Evolutionary conservation across 495 filamentous ascomycete genomes (phyloP).

Genomic region (Neurospora intermedia): DNA sequence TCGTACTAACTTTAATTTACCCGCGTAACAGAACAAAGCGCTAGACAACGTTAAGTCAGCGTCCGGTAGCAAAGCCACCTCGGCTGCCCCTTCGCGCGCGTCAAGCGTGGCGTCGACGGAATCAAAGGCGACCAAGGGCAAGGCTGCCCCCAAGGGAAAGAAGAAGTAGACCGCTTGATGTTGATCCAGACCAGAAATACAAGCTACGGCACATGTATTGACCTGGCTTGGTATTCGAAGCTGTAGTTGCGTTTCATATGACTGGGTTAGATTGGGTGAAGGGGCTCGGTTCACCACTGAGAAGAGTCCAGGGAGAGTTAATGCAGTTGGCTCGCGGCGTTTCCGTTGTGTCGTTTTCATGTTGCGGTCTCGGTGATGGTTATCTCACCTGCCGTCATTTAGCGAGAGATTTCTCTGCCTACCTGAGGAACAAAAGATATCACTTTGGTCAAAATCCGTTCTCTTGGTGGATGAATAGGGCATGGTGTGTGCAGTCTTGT

Average conservation of each 20-base stretch:
- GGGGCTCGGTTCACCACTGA: background rate
- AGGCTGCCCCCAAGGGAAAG: slow-evolving; percentile 37
- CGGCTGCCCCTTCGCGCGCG: slow-evolving; percentile 41
- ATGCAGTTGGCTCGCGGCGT: background rate
- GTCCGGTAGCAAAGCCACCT: slow-evolving; percentile 42
- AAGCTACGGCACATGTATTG: background rate
- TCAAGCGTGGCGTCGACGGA: slow-evolving; percentile 41
- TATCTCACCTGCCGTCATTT: background rate
- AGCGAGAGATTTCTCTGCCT: background rate
- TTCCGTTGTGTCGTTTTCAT: background rate
- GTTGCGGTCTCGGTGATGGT: background rate
- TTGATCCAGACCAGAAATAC: background rate
- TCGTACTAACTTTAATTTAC: background rate
- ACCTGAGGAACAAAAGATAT: background rate
- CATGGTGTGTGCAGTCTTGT: background rate
- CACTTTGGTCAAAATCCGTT: background rate
- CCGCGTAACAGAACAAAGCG: slow-evolving; percentile 45
- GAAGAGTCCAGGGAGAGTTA: background rate
- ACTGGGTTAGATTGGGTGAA: background rate
- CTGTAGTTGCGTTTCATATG: background rate
- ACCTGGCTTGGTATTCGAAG: background rate
- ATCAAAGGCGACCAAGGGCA: slow-evolving; percentile 34
- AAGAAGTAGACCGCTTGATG: slow-evolving; percentile 33
- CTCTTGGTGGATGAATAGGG: background rate
- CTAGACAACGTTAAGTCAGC: slow-evolving; percentile 50